Percentiles rank a stretch among this genome's conserved stretches.
Conservation (phyloP, 768 basidiomycete species). For the Amanita subjunquillea region DNA sequence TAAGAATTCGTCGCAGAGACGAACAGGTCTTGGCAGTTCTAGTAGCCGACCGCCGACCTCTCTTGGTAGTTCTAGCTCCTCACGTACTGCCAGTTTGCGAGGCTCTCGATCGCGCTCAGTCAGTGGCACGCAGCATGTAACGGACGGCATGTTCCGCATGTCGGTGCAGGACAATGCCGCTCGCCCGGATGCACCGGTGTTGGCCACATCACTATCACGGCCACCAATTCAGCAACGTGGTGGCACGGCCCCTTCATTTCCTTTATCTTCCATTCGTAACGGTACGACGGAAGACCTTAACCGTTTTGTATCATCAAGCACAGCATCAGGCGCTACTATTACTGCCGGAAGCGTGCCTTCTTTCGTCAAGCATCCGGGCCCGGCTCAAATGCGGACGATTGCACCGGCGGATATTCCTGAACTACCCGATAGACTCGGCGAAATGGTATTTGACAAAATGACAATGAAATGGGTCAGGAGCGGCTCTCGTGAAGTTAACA, state of each 20-base stretch:
- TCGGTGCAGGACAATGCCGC: slow-evolving; percentile 25
- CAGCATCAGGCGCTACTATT: slow-evolving; percentile 65
- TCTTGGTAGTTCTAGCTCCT: not conserved
- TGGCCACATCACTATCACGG: not conserved
- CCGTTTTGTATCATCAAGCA: slow-evolving; percentile 86
- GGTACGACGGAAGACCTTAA: slow-evolving; percentile 65
- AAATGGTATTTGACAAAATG: slow-evolving; percentile 79
- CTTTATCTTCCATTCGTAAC: slow-evolving; percentile 40
- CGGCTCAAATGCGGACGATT: slow-evolving; percentile 72
- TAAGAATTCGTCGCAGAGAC: not conserved
- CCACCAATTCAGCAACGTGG: not conserved
- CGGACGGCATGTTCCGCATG: slow-evolving; percentile 14
- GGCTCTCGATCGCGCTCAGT: not conserved
- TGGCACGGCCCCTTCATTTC: slow-evolving; percentile 31
- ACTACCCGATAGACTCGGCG: slow-evolving; percentile 71
- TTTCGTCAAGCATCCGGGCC: slow-evolving; percentile 77
- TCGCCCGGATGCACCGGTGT: not conserved
- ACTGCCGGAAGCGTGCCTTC: slow-evolving; percentile 68
- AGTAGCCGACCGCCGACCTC: not conserved
- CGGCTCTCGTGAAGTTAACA: slow-evolving; percentile 24
- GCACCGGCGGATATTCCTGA: slow-evolving; percentile 68
- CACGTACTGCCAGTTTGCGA: not conserved
- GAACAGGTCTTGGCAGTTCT: not conserved
- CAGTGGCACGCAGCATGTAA: not conserved
- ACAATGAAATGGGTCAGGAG: slow-evolving; percentile 82